These are phyloP conservation scores for Austroboletus novae-zelandiae DNA, from an alignment of 1,284 basidiomycete genomes.

Conservation along the genomic window DNA sequence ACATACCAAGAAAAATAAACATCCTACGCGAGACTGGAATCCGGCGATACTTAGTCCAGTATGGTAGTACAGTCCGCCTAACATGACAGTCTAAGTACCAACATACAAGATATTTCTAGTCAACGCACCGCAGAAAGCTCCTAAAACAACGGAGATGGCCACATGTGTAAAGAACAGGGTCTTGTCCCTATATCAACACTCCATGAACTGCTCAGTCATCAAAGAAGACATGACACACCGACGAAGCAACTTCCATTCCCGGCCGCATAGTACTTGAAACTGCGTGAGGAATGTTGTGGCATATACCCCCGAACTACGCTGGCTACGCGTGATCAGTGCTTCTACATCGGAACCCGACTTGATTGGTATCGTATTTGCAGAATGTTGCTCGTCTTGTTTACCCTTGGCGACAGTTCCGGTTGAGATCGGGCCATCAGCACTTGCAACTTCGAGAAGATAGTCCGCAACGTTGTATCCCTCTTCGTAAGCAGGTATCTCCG, in stretches of 20 bases:
- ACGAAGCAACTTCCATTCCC: constrained; percentile 81
- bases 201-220: background rate
- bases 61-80: constrained; percentile 81
- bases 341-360: constrained; percentile 16
- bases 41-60: constrained; percentile 81
- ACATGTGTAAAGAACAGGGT: constrained; percentile 80
- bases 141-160: constrained; percentile 64
- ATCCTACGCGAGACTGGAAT: constrained; percentile 90
- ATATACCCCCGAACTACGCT: constrained; percentile 34
- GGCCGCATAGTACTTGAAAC: constrained; percentile 69
- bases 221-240: constrained; percentile 42
- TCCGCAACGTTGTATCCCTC: constrained; percentile 88
- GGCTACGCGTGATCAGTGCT: constrained; percentile 18
- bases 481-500: constrained; percentile 43
- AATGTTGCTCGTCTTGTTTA: constrained; percentile 15
- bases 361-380: too few relatives aligned
- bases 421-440: constrained; percentile 46
- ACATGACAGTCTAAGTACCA: constrained; percentile 5
- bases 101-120: background rate
- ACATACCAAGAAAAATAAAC: constrained; percentile 83
- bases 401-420: background rate
- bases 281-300: constrained; percentile 84
- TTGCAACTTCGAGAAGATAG: constrained; percentile 83
- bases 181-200: constrained; percentile 58
- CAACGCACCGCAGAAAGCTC: constrained; percentile 71